Evolutionary conservation across 75 land plant genomes (phyloP), one percentile per base, ranked within the genome.

Genomic region (Ceratopteris richardii): DNA sequence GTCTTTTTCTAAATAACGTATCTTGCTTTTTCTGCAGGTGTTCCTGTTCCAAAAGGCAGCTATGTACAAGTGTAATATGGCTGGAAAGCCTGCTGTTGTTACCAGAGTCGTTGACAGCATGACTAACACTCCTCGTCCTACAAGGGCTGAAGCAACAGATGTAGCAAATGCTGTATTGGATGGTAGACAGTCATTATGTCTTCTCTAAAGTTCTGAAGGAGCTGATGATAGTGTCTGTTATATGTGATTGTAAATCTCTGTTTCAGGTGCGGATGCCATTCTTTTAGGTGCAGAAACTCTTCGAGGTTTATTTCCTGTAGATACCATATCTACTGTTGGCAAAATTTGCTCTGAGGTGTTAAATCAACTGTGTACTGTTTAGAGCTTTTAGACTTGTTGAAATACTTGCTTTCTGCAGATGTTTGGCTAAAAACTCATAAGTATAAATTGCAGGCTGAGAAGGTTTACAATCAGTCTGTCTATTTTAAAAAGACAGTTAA

Each of bases 61-160:
- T 64, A 31, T 93, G n/a, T 72, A 83, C 68, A 85, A 89, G 66
- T 93, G 98, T 51, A 93, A 93, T 53, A 79, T 86, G 77, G 90
- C 82, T 55, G 98, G 98, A 58, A 93, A 93, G 70, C 86, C 96
- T 54, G 89, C 90, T 22, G 82, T 93, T 16, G 69, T 93, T 39
- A 93, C 98, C 63, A 84, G 98, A 60, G 98, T 93, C 46, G 98
- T 93, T 54, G 98, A 93, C 54, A 90, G 92, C 53, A 93, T 93
- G 98, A 86, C 96, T 58, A 83, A 85, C 56, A 93, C 82, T 52
- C 79, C 93, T 3, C 69, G 98, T 27, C 98, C 98, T 30, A 93
- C 98, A 48, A 90, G 98, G 62, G 98, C 98, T 30, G 98, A 93
- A 67, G 98, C 98, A 53, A 94, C 98, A 28, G 98, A 94, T 80